phyloP scores from a whole-genome alignment of 1,284 basidiomycete species.

The Puccinia triticina region DNA sequence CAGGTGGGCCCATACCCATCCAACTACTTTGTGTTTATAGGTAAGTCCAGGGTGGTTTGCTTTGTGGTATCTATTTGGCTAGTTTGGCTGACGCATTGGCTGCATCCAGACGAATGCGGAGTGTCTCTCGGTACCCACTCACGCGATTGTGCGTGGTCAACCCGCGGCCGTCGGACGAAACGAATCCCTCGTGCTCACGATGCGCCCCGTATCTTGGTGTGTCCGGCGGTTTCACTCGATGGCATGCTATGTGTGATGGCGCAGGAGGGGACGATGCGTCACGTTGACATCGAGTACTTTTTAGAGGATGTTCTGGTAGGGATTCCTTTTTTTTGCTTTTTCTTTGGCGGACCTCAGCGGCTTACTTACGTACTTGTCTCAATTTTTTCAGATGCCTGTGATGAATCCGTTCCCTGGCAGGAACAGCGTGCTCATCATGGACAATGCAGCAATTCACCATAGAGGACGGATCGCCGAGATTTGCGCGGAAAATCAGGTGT shows the following conservation, averaged over 20 bases:
- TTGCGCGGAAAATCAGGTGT: neutral
- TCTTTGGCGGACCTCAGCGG: neutral
- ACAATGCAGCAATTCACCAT: neutral
- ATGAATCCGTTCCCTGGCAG: constrained; percentile 7
- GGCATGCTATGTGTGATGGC: neutral
- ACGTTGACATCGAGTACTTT: neutral
- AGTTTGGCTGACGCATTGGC: too few species aligned
- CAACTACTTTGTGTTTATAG: neutral
- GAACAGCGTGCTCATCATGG: neutral
- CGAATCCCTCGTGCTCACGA: neutral
- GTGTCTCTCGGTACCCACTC: neutral
- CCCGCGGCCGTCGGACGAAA: neutral
- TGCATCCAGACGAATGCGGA: neutral
- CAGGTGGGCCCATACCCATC: neutral
- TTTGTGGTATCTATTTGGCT: too few species aligned
- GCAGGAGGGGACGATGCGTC: neutral
- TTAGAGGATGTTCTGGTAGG: neutral
- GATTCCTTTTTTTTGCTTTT: neutral
- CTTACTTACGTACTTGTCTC: too few species aligned
- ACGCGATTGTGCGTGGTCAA: neutral
- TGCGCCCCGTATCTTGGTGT: neutral
- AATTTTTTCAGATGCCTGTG: neutral
- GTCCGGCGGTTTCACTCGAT: neutral
- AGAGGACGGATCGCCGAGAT: neutral
- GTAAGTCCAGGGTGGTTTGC: neutral